Evolutionary conservation across 306 rosid species (phyloP), one percentile per base, ranked within the genome.

Genomic region (Styphnolobium japonicum): DNA sequence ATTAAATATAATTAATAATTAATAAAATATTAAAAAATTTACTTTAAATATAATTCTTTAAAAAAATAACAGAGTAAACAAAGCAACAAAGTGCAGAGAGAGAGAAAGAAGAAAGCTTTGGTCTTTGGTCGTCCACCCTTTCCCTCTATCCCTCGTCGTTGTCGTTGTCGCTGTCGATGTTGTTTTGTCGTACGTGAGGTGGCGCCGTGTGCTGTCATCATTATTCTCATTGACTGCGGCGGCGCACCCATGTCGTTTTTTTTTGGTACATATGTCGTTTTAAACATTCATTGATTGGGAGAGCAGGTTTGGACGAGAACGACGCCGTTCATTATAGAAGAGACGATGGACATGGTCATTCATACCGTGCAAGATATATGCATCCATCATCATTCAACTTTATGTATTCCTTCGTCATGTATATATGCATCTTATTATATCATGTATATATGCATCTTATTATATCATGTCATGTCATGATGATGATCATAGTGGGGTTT

Each of bases 201-300:
- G 73, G 51, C 79, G 73, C 81, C 83, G 87, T 86, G 64, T 25
- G 33, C 14, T 16, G 1, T 55, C 42, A n/a, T n/a, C 37, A 71
- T 77, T 14, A 61, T 34, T 45, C 49, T 61, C 81, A 51, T 64
- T 76, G 82, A 79, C 85, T 65, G 85, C 76, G 85, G 81, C 84
- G 82, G 83, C 81, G 60, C 33, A 45, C 71, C 85, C 16, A 8
- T 56, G 57, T 51, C 67, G 53, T 73, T 48, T 73, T 62, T n/a
- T n/a, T n/a, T n/a, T n/a, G n/a, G n/a, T n/a, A n/a, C n/a, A n/a
- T n/a, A 8, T 56, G 57, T 51, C 67, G 53, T 73, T 48, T 73
- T 62, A 23, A 60, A 1, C 21, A 19, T 42, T 81, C 64, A 55
- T 73, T 64, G 58, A 5, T 46, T 58, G 2, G 22, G 55, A 71